These are phyloP conservation scores for Rhizomucor miehei DNA, from an alignment of 371 early-diverging fungal species.

Conservation along the genomic window DNA sequence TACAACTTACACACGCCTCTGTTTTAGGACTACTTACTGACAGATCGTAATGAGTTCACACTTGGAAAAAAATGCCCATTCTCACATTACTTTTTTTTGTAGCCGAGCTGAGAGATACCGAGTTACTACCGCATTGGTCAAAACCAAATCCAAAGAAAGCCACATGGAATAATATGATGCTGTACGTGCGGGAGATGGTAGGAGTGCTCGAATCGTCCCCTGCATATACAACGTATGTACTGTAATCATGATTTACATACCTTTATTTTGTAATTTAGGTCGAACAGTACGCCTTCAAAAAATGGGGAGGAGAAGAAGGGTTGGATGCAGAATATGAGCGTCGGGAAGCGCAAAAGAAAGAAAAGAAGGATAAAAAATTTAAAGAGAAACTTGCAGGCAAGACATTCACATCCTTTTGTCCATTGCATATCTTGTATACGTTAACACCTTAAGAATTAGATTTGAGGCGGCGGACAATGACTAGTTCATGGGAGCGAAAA, in stretches of 20 bases:
- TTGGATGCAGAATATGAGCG: slow-evolving; percentile 89
- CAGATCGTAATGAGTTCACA: slow-evolving; percentile 62
- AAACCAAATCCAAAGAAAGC: slow-evolving; percentile 94
- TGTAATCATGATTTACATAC: background rate
- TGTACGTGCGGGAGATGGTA: slow-evolving; percentile 84
- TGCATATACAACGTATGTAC: background rate
- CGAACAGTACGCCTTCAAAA: slow-evolving; percentile 88
- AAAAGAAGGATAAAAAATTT: slow-evolving; percentile 82
- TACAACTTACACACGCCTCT: background rate
- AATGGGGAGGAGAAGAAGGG: slow-evolving; percentile 87
- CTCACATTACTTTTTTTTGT: background rate
- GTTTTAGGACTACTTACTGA: slow-evolving; percentile 79
- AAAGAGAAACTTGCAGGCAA: slow-evolving; percentile 69
- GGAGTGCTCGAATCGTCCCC: background rate
- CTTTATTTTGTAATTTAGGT: slow-evolving; percentile 49
- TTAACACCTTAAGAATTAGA: slow-evolving; percentile 37
- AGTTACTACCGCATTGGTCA: slow-evolving; percentile 78
- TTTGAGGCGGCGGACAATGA: slow-evolving; percentile 80
- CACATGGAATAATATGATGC: slow-evolving; percentile 95
- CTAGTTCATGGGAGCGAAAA: slow-evolving; percentile 71
- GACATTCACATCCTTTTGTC: background rate
- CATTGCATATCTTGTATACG: background rate
- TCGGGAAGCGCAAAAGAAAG: slow-evolving; percentile 77
- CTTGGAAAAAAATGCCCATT: background rate
- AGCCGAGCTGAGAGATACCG: slow-evolving; percentile 82